Evolutionary conservation across 2,329 filamentous ascomycete genomes (phyloP).

Genomic region (Colletotrichum cordylinicola): DNA sequence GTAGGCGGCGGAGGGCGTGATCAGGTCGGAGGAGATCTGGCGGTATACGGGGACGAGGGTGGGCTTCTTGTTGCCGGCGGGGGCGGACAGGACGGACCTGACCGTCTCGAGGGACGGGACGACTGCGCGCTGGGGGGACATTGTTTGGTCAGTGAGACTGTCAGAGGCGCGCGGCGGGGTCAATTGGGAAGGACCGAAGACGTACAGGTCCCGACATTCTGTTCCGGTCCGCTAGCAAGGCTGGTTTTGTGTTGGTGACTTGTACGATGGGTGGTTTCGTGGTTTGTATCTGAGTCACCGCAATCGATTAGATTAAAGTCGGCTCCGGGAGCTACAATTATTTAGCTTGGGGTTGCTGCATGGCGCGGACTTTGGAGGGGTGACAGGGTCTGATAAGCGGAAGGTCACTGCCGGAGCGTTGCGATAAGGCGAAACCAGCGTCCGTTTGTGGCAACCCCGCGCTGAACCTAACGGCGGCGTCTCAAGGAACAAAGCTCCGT

Average conservation of each 20-base stretch:
- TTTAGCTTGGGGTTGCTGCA: background rate
- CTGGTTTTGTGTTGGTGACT: background rate
- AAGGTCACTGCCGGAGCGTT: constrained; percentile 14
- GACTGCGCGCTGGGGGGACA: constrained; percentile 39
- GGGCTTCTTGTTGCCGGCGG: constrained; percentile 40
- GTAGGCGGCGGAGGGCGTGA: constrained; percentile 95
- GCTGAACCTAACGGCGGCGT: background rate
- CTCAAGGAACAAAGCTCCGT: background rate
- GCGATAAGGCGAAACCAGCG: constrained; percentile 11
- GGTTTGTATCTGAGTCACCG: constrained; percentile 17
- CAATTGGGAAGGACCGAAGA: background rate
- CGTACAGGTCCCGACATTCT: constrained; percentile 21
- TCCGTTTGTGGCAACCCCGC: constrained; percentile 23
- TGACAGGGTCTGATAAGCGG: constrained; percentile 19
- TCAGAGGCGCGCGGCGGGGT: background rate
- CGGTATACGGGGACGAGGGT: constrained; percentile 85
- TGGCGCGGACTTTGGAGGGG: constrained; percentile 13
- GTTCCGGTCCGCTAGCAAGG: background rate
- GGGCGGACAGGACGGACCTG: constrained; percentile 41
- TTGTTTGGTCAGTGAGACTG: background rate
- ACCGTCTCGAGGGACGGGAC: constrained; percentile 54
- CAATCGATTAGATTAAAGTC: background rate
- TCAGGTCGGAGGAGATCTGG: constrained; percentile 87
- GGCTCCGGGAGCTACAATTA: background rate
- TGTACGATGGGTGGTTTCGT: background rate